Percentiles rank a stretch among this genome's conserved stretches.
phyloP scores from a whole-genome alignment of 495 filamentous ascomycete species.

The Xylaria venustula region DNA sequence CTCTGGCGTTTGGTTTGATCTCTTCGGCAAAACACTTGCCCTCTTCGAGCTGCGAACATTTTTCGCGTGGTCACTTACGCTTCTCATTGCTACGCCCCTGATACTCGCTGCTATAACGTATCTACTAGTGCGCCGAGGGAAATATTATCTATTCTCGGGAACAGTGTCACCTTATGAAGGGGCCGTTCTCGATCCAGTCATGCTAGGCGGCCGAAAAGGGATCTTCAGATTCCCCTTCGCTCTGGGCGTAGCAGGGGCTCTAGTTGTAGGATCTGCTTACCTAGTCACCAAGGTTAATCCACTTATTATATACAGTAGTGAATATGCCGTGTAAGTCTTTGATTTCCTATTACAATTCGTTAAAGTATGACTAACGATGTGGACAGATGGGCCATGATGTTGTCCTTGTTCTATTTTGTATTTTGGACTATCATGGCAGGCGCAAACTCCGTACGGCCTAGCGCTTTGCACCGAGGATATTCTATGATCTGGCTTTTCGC shows the following conservation, averaged over 20 bases:
- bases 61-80: constrained; percentile 81
- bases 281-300: constrained; percentile 82
- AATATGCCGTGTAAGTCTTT: constrained; percentile 66
- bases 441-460: constrained; percentile 79
- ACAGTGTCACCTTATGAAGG: constrained; percentile 57
- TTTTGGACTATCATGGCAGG: constrained; percentile 85
- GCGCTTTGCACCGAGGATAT: constrained; percentile 80
- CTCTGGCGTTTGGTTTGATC: constrained; percentile 87
- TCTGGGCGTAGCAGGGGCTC: constrained; percentile 64
- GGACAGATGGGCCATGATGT: constrained; percentile 74
- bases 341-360: neutral
- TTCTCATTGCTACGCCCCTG: constrained; percentile 75
- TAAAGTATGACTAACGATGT: constrained; percentile 19
- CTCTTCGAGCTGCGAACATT: constrained; percentile 76
- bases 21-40: constrained; percentile 79
- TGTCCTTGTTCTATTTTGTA: constrained; percentile 74
- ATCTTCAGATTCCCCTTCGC: constrained; percentile 82
- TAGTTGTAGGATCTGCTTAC: constrained; percentile 71
- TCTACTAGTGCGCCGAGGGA: constrained; percentile 64
- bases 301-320: constrained; percentile 79
- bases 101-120: constrained; percentile 67
- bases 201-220: constrained; percentile 74
- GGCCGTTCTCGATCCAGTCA: constrained; percentile 55
- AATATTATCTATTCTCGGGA: constrained; percentile 74
- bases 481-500: constrained; percentile 80